Conservation (phyloP, 139 green algal genomes). For the Eudorina sp. region DNA sequence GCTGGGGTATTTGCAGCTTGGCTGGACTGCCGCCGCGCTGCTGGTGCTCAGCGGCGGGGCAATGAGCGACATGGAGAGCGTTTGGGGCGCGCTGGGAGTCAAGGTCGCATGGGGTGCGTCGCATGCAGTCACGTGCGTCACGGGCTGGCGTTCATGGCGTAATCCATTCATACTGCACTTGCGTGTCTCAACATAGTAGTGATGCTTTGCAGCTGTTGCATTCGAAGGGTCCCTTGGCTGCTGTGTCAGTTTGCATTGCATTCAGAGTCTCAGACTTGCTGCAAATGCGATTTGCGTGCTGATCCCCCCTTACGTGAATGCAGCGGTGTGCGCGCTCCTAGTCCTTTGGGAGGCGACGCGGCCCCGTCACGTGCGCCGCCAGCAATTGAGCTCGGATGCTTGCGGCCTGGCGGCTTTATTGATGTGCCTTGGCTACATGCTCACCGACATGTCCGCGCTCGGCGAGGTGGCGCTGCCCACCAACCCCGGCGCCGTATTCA, state of each 20-base stretch:
- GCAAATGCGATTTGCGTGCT: neutral
- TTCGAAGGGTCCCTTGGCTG: neutral
- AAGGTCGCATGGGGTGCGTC: constrained; percentile 67
- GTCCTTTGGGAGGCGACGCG: constrained; percentile 21
- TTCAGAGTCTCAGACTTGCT: neutral
- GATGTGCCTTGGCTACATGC: constrained; percentile 59
- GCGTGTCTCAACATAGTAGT: too few relatives aligned
- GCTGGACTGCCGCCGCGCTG: constrained; percentile 37
- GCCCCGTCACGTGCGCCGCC: constrained; percentile 28
- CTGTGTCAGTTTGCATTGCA: neutral
- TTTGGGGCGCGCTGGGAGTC: constrained; percentile 55
- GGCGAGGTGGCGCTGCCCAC: constrained; percentile 48
- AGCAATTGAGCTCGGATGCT: neutral
- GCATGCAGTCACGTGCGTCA: neutral
- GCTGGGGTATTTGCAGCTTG: constrained; percentile 40
- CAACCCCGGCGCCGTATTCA: constrained; percentile 67
- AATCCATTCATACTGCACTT: neutral
- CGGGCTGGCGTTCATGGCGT: neutral
- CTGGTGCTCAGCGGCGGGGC: constrained; percentile 50
- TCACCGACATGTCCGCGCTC: constrained; percentile 61
- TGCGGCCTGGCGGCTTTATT: constrained; percentile 18
- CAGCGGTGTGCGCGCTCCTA: constrained; percentile 47
- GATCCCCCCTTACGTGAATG: neutral
- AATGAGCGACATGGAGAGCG: constrained; percentile 61
- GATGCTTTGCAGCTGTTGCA: neutral